phyloP scores from a whole-genome alignment of 352 stramenopile genomes.

The Pythium aquatile region DNA sequence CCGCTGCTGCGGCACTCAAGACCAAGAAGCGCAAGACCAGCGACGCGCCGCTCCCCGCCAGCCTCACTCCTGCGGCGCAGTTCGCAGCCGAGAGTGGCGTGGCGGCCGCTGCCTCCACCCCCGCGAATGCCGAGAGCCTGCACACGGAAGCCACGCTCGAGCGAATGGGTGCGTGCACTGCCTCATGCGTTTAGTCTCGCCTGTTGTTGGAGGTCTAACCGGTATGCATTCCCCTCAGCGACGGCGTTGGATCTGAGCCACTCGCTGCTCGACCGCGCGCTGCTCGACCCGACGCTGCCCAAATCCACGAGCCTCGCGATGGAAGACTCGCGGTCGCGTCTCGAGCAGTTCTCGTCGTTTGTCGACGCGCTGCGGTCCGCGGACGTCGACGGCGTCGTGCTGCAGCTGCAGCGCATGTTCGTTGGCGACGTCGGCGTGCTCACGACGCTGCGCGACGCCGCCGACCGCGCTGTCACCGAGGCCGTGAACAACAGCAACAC shows the following conservation, averaged over 20 bases:
- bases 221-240: constrained; percentile 24
- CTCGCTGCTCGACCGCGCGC: constrained; percentile 51
- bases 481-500: constrained; percentile 18
- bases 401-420: constrained; percentile 42
- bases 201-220: constrained; percentile 5
- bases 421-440: constrained; percentile 36
- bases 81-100: constrained; percentile 3
- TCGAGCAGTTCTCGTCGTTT: constrained; percentile 32
- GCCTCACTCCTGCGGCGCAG: constrained; percentile 1
- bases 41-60: constrained; percentile 25
- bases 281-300: constrained; percentile 48
- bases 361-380: constrained; percentile 23
- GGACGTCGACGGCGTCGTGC: constrained; percentile 37
- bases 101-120: not conserved
- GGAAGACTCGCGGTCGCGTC: constrained; percentile 37
- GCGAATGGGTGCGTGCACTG: constrained; percentile 50
- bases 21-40: constrained; percentile 66
- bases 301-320: constrained; percentile 55
- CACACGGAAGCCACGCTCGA: constrained; percentile 25
- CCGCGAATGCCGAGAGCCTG: constrained; percentile 17
- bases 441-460: constrained; percentile 46
- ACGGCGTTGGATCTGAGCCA: constrained; percentile 56
- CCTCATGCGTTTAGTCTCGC: not conserved
- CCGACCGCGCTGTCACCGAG: constrained; percentile 30
- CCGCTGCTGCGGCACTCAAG: constrained; percentile 17